These are phyloP conservation scores for Lentinula sp. DNA, from an alignment of 768 basidiomycete genomes.

Conservation along the genomic window DNA sequence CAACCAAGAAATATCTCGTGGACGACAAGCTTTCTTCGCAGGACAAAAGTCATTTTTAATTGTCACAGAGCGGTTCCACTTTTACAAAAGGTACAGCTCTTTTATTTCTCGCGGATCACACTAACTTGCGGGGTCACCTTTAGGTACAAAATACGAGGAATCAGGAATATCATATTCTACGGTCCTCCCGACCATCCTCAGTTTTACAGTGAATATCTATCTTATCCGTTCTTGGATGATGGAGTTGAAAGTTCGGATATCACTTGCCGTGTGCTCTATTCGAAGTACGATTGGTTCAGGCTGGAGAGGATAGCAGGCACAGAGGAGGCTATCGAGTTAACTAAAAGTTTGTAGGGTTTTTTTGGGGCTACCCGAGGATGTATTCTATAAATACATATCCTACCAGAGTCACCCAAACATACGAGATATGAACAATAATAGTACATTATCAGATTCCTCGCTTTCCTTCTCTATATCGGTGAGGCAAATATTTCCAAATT, in stretches of 20 bases:
- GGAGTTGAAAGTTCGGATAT: constrained; percentile 85
- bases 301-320: constrained; percentile 80
- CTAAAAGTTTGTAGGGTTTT: constrained; percentile 21
- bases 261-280: constrained; percentile 75
- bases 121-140: background rate
- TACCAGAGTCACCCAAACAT: background rate
- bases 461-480: background rate
- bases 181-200: constrained; percentile 85
- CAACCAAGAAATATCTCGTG: constrained; percentile 91
- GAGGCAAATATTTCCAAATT: background rate
- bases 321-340: constrained; percentile 34
- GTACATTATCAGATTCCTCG: background rate
- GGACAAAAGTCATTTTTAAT: constrained; percentile 84
- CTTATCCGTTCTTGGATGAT: constrained; percentile 86
- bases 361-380: background rate
- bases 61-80: constrained; percentile 97
- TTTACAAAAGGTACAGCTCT: constrained; percentile 67
- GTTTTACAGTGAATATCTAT: constrained; percentile 87
- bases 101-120: background rate
- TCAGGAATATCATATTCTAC: constrained; percentile 91
- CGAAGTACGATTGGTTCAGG: constrained; percentile 83
- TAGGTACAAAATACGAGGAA: constrained; percentile 91
- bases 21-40: constrained; percentile 87
- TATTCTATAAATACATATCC: background rate
- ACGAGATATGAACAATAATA: background rate